Percentiles rank a stretch among this genome's conserved stretches.
Conservation (phyloP, 2,329 filamentous ascomycete species). For the Fusarium abutilonis region DNA sequence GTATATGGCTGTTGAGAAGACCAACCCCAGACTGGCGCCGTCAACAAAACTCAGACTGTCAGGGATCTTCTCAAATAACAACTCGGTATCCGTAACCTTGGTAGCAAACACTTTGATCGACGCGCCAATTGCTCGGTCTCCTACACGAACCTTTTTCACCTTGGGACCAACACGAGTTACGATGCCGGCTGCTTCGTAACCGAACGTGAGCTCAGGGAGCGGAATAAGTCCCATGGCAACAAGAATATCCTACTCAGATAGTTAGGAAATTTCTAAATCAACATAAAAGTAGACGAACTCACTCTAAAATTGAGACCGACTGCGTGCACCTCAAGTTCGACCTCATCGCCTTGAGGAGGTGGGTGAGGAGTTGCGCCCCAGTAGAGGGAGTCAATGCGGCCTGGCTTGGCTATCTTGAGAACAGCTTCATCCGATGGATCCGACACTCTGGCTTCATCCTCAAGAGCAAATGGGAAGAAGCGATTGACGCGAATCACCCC, state of each 20-base stretch:
- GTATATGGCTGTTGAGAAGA: slow-evolving; percentile 49
- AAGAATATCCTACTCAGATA: slow-evolving; percentile 49
- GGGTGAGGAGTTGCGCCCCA: slow-evolving; percentile 17
- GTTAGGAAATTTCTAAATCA: not conserved
- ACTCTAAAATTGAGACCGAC: slow-evolving; percentile 40
- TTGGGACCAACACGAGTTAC: slow-evolving; percentile 45
- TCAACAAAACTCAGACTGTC: slow-evolving; percentile 49
- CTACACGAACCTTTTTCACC: too few relatives aligned
- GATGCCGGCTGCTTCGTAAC: slow-evolving; percentile 46
- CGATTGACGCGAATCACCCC: slow-evolving; percentile 43
- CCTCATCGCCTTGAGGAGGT: slow-evolving; percentile 25
- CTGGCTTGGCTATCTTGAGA: slow-evolving; percentile 8
- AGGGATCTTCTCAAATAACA: slow-evolving; percentile 47
- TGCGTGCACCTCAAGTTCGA: slow-evolving; percentile 49
- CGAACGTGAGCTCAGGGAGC: slow-evolving; percentile 3
- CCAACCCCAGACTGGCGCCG: slow-evolving; percentile 50
- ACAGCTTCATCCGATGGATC: not conserved
- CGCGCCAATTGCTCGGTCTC: not conserved
- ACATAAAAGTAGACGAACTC: not conserved
- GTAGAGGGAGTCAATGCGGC: slow-evolving; percentile 35
- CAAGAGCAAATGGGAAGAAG: slow-evolving; percentile 36
- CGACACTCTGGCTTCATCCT: too few relatives aligned
- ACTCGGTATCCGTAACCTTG: slow-evolving; percentile 39
- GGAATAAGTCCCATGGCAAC: slow-evolving; percentile 43
- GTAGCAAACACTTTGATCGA: slow-evolving; percentile 36